Percentiles rank a stretch among this genome's conserved stretches.
Evolutionary conservation across 306 rosid species (phyloP).

Genomic region (Prunus campanulata): DNA sequence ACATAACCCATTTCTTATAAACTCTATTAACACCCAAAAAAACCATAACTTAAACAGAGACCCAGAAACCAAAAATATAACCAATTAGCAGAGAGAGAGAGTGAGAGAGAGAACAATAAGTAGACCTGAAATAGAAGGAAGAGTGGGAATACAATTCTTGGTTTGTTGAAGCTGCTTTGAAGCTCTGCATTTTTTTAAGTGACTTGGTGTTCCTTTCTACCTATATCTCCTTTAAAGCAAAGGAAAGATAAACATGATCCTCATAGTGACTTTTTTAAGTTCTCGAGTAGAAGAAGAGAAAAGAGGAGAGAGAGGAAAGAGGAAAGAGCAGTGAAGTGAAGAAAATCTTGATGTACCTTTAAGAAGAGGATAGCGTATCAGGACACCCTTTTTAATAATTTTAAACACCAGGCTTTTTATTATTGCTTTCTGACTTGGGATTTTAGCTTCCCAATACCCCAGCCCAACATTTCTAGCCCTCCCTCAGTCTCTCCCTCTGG

Average conservation of each 20-base stretch:
- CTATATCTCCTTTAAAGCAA: background rate
- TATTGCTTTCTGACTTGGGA: slow-evolving; percentile 77
- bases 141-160: slow-evolving; percentile 52
- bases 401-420: slow-evolving; percentile 33
- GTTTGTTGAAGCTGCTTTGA: slow-evolving; percentile 44
- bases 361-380: slow-evolving; percentile 54
- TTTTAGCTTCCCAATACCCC: slow-evolving; percentile 68
- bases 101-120: background rate
- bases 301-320: background rate
- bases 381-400: slow-evolving; percentile 28
- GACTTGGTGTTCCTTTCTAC: background rate
- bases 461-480: slow-evolving; percentile 39
- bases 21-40: background rate
- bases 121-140: slow-evolving; percentile 46
- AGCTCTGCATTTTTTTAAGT: slow-evolving; percentile 60
- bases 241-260: slow-evolving; percentile 8
- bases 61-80: background rate
- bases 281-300: background rate
- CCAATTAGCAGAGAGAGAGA: background rate
- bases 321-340: background rate
- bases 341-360: slow-evolving; percentile 52
- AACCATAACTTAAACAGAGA: background rate
- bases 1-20: background rate
- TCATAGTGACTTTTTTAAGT: background rate
- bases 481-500: slow-evolving; percentile 13